Base-by-base conservation (phyloP, 2,329 filamentous ascomycete genomes). In the Fusarium sterilihyphosum region DNA sequence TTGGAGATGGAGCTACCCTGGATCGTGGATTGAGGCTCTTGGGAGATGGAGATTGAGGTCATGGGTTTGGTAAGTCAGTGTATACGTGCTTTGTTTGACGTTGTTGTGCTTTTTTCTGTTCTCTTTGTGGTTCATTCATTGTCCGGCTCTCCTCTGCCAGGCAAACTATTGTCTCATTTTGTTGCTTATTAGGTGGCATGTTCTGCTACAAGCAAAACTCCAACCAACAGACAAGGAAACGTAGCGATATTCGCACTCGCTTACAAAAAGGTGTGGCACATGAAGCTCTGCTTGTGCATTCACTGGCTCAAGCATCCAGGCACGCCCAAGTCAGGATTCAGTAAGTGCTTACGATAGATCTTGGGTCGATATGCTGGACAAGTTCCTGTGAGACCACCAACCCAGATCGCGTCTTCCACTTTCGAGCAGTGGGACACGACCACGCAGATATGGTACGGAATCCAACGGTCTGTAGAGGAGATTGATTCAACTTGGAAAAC, bases 131-230 rank as follows among this genome's bases (percentile, higher is more conserved):
- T 7, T 26, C 20, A 2, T 16, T 2, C 4, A 12, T 16, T 20
- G 18, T 20, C 9, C 1, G 0, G 17, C 9, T 20, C 3, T 26
- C 7, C 9, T 18, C 14, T 17, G 2, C 7, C 6, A 20, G 8
- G 13, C 18, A 29, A 1, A 17, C 18, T 17, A 6, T 26, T 10
- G 2, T 29, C 11, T 22, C 20, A 29, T 6, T 13, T 17, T n/a
- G 1, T 18, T n/a, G 8, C 2, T 37, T n/a, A 2, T 37, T n/a
- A 2, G 4, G 11, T 40, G 35, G 10, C 8, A 18, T 9, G 8
- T 29, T 5, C 10, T 1, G 1, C n/a, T n/a, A n/a, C n/a, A n/a
- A 0, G 22, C 8, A 13, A 38, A 29, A 10, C 7, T 38, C 3
- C 24, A 17, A 17, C 24, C 33, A 54, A 54, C 18, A 26, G 8